phyloP scores from a whole-genome alignment of 805 yeast genomes.

The Kregervanrija pseudodelftensis region DNA sequence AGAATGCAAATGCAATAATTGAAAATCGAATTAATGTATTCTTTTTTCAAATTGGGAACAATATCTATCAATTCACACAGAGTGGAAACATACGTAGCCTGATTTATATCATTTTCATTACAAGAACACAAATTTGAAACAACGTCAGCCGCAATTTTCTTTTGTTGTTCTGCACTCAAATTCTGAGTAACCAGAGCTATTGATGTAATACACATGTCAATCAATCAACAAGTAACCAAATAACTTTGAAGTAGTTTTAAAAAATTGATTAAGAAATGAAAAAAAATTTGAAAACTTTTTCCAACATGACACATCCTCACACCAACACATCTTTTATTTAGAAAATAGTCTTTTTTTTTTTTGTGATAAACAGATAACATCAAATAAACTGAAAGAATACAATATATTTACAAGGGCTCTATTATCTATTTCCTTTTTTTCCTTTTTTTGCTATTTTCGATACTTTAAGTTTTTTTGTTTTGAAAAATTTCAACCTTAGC shows the following conservation, averaged over 20 bases:
- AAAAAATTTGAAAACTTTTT: no score
- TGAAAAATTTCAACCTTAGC: no score
- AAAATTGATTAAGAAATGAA: no score
- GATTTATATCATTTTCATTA: neutral
- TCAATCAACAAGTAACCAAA: no score
- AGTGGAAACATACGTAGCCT: conserved; percentile 10
- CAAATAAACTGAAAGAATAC: neutral
- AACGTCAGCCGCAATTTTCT: conserved; percentile 5
- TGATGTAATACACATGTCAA: neutral
- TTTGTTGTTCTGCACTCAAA: conserved; percentile 8
- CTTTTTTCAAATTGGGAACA: conserved; percentile 7
- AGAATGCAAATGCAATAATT: conserved; percentile 6
- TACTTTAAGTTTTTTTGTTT: no score
- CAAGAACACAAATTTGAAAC: conserved; percentile 2
- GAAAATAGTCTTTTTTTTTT: neutral
- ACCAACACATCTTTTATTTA: neutral
- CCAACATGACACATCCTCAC: neutral
- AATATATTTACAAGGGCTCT: no score
- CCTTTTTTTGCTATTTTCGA: no score
- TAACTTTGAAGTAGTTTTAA: no score
- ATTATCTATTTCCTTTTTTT: no score
- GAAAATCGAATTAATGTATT: conserved; percentile 4
- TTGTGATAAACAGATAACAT: neutral
- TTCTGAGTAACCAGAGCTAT: conserved; percentile 11
- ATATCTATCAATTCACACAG: conserved; percentile 15